phyloP scores from a whole-genome alignment of 257 asterid species.

The Gardenia jasminoides region DNA sequence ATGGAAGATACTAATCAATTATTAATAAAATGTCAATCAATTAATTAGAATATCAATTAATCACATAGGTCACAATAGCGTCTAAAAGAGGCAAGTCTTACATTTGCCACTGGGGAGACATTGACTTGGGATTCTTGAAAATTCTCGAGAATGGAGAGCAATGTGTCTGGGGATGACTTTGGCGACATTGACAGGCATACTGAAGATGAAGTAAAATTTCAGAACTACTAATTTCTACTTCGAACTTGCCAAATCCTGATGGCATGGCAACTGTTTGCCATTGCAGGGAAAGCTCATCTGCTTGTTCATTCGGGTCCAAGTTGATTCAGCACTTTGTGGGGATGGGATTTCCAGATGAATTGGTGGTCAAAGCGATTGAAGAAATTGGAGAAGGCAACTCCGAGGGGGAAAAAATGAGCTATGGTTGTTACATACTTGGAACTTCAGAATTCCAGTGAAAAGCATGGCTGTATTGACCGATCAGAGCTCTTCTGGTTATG shows the following conservation, averaged over 20 bases:
- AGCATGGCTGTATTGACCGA: conserved; percentile 38
- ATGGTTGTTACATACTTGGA: conserved; percentile 54
- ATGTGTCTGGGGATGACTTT: conserved; percentile 24
- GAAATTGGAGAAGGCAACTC: conserved; percentile 46
- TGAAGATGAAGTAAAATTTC: conserved; percentile 39
- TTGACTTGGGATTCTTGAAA: neutral
- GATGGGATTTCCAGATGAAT: conserved; percentile 41
- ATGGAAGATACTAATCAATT: too few relatives aligned
- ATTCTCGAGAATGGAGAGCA: conserved; percentile 21
- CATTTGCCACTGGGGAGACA: neutral
- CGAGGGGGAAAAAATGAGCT: conserved; percentile 46
- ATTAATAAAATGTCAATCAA: too few relatives aligned
- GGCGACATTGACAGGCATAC: conserved; percentile 40
- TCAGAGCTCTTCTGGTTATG: conserved; percentile 56
- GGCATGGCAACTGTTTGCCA: neutral
- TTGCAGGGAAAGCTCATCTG: conserved; percentile 32
- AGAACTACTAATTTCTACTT: conserved; percentile 10
- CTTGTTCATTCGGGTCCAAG: conserved; percentile 19
- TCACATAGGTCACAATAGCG: too few relatives aligned
- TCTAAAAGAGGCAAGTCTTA: too few relatives aligned
- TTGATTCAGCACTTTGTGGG: conserved; percentile 22
- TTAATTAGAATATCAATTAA: too few relatives aligned
- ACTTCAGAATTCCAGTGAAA: conserved; percentile 59
- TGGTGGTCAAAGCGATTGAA: conserved; percentile 35
- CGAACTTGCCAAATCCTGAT: conserved; percentile 4